phyloP scores from a whole-genome alignment of 2,329 filamentous ascomycete species.

The Orbilia quercus region DNA sequence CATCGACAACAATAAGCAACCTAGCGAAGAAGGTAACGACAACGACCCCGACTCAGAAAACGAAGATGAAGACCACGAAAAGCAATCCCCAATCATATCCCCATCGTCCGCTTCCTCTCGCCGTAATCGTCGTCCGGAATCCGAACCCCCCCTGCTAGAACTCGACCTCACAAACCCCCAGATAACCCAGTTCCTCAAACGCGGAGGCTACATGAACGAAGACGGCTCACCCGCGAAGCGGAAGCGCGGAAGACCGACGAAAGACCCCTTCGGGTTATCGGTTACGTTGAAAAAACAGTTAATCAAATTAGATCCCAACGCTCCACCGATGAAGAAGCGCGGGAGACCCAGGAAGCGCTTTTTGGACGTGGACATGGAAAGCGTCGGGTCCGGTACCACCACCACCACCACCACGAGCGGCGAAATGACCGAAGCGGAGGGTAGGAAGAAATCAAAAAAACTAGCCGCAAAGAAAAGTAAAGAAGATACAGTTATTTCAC shows the following conservation, averaged over 20 bases:
- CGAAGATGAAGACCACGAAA: too few species aligned
- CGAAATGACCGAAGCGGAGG: background rate
- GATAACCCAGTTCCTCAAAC: slow-evolving; percentile 42
- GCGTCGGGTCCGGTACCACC: background rate
- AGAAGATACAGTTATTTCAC: slow-evolving; percentile 29
- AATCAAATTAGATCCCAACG: slow-evolving; percentile 36
- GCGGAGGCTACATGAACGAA: slow-evolving; percentile 50
- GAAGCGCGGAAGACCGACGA: slow-evolving; percentile 43
- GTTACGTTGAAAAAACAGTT: slow-evolving; percentile 52
- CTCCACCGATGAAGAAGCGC: slow-evolving; percentile 50
- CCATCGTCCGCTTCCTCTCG: too few species aligned
- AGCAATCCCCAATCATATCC: too few species aligned
- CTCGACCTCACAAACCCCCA: slow-evolving; percentile 49
- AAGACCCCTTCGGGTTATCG: slow-evolving; percentile 50
- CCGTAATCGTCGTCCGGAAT: background rate
- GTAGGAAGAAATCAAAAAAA: background rate
- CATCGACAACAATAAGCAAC: too few species aligned
- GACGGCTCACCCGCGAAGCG: slow-evolving; percentile 49
- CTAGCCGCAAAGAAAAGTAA: background rate
- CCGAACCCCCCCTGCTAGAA: slow-evolving; percentile 30
- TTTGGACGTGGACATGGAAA: slow-evolving; percentile 27
- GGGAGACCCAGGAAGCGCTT: slow-evolving; percentile 40
- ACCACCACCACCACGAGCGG: too few species aligned
- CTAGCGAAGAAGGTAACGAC: too few species aligned
- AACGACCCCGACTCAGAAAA: too few species aligned